A percentile compares a stretch with the other conserved stretches of the same genome.
Evolutionary conservation across 2,329 filamentous ascomycete genomes (phyloP).

Genomic region (Cladorrhinum sp.): DNA sequence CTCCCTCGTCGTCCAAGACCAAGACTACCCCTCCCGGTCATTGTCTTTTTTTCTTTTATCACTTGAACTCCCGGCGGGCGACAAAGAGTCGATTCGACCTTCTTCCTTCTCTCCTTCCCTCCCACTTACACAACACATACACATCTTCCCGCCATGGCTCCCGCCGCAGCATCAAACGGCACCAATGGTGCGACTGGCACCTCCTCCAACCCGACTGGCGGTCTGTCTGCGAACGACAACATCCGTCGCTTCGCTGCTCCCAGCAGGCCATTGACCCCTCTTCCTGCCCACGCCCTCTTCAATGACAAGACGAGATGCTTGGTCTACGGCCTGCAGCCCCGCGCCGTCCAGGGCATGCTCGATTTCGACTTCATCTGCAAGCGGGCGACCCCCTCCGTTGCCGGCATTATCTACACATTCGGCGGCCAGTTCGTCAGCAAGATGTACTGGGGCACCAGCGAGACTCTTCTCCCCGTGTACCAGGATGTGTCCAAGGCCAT

Average conservation of each 20-base stretch:
- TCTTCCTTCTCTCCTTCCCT: background rate
- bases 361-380: slow-evolving; percentile 99
- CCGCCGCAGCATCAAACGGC: slow-evolving; percentile 47
- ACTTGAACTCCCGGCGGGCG: background rate
- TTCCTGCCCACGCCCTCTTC: slow-evolving; percentile 87
- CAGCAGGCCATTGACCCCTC: slow-evolving; percentile 86
- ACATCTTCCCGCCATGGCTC: slow-evolving; percentile 50
- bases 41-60: background rate
- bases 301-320: slow-evolving; percentile 99
- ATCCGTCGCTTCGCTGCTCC: slow-evolving; percentile 94
- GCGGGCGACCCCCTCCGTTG: slow-evolving; percentile 90
- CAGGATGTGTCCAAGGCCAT: slow-evolving; percentile 90
- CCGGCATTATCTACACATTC: slow-evolving; percentile 99
- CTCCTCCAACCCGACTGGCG: slow-evolving; percentile 39
- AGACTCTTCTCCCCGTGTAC: slow-evolving; percentile 98
- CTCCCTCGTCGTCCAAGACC: background rate
- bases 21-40: slow-evolving; percentile 6
- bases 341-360: slow-evolving; percentile 88
- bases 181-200: slow-evolving; percentile 36
- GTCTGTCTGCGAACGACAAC: slow-evolving; percentile 89
- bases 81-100: background rate
- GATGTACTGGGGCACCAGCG: slow-evolving; percentile 99
- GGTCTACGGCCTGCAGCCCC: slow-evolving; percentile 97
- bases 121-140: slow-evolving; percentile 14
- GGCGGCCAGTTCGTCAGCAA: slow-evolving; percentile 99